Evolutionary conservation across 805 yeast species (phyloP).

Genomic region (Myxozyma neglecta): DNA sequence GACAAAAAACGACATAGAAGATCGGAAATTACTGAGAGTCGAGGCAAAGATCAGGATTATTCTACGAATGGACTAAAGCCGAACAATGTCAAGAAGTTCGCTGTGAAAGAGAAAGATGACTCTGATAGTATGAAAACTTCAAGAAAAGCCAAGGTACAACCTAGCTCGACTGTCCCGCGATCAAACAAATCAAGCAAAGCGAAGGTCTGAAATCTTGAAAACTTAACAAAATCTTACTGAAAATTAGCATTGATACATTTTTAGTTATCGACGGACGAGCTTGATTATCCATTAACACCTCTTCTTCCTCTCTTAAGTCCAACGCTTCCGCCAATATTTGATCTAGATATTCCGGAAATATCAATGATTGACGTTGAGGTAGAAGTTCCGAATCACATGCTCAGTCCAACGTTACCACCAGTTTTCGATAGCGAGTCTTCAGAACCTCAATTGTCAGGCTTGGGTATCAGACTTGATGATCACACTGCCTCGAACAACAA

Average conservation of each 20-base stretch:
- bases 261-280: background rate
- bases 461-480: conserved; percentile 7
- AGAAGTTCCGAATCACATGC: conserved; percentile 38
- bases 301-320: conserved; percentile 44
- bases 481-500: background rate
- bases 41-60: background rate
- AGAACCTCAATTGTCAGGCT: background rate
- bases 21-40: background rate
- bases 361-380: background rate
- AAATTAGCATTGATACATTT: background rate
- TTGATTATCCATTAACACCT: conserved; percentile 22
- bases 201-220: background rate
- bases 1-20: background rate
- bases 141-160: background rate
- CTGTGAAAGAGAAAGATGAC: background rate
- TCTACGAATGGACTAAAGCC: background rate
- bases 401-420: conserved; percentile 46
- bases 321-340: conserved; percentile 41
- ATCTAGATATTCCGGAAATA: conserved; percentile 19
- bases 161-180: background rate
- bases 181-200: background rate
- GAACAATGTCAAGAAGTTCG: background rate
- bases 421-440: conserved; percentile 32
- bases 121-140: background rate
- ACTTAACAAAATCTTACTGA: background rate